Evolutionary conservation across 106 monocot genomes (phyloP), one percentile per base, ranked within the genome.

Genomic region (Hemerocallis citrina): DNA sequence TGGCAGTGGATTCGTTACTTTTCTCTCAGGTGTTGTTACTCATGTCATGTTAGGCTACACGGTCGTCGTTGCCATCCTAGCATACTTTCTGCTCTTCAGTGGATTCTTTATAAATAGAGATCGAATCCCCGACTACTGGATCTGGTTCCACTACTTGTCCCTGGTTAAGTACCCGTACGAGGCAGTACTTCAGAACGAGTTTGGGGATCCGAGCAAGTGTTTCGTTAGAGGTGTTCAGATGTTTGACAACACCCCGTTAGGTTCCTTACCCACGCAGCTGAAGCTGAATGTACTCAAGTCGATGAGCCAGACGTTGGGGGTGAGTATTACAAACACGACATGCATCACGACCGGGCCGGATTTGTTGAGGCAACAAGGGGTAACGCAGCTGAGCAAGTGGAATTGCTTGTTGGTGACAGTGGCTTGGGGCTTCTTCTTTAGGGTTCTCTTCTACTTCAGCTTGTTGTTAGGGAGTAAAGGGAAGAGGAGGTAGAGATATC

Each of bases 91-190:
- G 0, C 77, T 94, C 9, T 86, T 94, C 69, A 86, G 85, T 59
- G 94, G 94, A 20, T 94, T 94, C 83, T 94, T 94, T 76, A 89
- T 94, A 72, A 89, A 76, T 45, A 65, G 94, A 12, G 77, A 80
- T 20, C 37, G 94, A 15, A 94, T 94, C 52, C 83, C 85, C 0
- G 44, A 64, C 42, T 94, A 89, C 80, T 94, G 94, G 94, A 64
- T 85, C 7, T 94, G 94, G 94, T 94, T 94, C 74, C 94, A 94
- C 67, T 94, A 89, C 70, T 56, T 94, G 16, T 94, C 94, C 0
- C 70, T 94, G n/a, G 89, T 94, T 28, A 89, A 94, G 79, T 94
- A 94, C 70, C 94, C 94, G 12, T 94, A 86, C 63, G 94, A 94
- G 50, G 94, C 77, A 12, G 89, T 89, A 64, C 56, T 94, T 45